Evolutionary conservation across 345 rosid species (phyloP).

Genomic region (Psidium guajava): DNA sequence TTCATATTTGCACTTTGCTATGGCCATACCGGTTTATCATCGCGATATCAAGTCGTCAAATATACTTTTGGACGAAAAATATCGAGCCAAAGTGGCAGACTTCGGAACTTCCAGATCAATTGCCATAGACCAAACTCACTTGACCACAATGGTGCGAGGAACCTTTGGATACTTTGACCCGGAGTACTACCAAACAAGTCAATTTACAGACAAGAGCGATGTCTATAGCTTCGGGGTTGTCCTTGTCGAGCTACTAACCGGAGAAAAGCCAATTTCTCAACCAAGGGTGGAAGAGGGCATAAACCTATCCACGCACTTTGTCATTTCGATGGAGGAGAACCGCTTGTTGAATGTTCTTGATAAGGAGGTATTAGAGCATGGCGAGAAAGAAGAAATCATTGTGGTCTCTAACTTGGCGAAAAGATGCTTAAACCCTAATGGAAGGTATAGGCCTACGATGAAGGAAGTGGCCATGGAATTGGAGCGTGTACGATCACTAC

Average conservation of each 20-base stretch:
- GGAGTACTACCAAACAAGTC: conserved; percentile 7
- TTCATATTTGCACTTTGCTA: conserved; percentile 4
- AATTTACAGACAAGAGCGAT: conserved; percentile 12
- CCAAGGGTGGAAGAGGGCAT: neutral
- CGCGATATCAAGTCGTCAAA: conserved; percentile 10
- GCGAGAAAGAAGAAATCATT: neutral
- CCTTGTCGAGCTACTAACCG: conserved; percentile 5
- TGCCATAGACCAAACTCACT: conserved; percentile 5
- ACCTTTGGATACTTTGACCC: conserved; percentile 18
- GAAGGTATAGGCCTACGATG: conserved; percentile 10
- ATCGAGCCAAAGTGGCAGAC: conserved; percentile 11
- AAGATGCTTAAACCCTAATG: neutral
- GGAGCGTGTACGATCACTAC: neutral
- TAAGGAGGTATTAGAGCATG: neutral
- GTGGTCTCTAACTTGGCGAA: conserved; percentile 6
- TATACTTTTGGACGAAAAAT: conserved; percentile 9
- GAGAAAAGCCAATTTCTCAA: conserved; percentile 3
- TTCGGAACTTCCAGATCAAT: conserved; percentile 11
- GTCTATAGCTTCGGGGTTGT: conserved; percentile 19
- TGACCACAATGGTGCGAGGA: conserved; percentile 11
- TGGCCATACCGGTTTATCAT: conserved; percentile 4
- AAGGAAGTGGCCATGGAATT: conserved; percentile 7
- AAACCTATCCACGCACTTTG: conserved; percentile 2
- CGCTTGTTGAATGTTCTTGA: conserved; percentile 3
- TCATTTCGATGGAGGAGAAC: conserved; percentile 6